Base-by-base conservation (phyloP, 768 basidiomycete genomes). In the Pleurotus djamor region DNA sequence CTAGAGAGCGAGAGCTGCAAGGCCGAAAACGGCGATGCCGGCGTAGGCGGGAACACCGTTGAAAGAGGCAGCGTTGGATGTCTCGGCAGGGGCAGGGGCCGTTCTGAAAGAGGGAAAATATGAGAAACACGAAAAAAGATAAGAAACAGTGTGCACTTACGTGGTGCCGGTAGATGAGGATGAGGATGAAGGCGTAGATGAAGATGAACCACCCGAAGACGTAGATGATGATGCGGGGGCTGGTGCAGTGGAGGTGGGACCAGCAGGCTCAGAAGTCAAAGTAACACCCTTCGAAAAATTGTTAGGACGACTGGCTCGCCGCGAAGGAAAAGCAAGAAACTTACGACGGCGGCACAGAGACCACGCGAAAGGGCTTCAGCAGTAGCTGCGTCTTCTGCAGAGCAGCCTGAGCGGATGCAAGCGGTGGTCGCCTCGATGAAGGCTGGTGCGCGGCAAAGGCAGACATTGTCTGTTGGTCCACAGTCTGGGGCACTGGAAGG, bases 361-460 rank as follows among this genome's bases (percentile, higher is more conserved):
- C 62, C 49, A 50, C 76, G 69, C 5, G 86, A 79, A 56, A 67
- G 69, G 0, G 57, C 16, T 52, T 79, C 67, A n/a, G 87, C 82
- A 10, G 52, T 64, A 28, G 63, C 35, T 59, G 86, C 74, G 66
- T 88, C 85, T 9, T 37, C 41, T 49, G 77, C 80, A 0, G 63
- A 60, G 75, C 88, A 89, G n/a, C 70, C 62, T 4, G 51, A 38
- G 52, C 68, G 17, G 61, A 88, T 80, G 71, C 88, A 89, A 0
- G 64, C 1, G 38, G 83, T 81, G 49, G 79, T 77, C 56, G 68
- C 67, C 41, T 59, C 50, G 60, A 88, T 64, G 66, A 87, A 89
- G 1, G 59, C n/a, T 16, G 63, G 0, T 67, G 72, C 74, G 4
- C 72, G 70, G 79, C 88, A 90, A 34, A 88, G 72, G 64, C 91